A percentile compares a stretch with the other conserved stretches of the same genome.
Conservation (phyloP, 2,329 filamentous ascomycete species). For the Sporothrix pseudoabietina region DNA sequence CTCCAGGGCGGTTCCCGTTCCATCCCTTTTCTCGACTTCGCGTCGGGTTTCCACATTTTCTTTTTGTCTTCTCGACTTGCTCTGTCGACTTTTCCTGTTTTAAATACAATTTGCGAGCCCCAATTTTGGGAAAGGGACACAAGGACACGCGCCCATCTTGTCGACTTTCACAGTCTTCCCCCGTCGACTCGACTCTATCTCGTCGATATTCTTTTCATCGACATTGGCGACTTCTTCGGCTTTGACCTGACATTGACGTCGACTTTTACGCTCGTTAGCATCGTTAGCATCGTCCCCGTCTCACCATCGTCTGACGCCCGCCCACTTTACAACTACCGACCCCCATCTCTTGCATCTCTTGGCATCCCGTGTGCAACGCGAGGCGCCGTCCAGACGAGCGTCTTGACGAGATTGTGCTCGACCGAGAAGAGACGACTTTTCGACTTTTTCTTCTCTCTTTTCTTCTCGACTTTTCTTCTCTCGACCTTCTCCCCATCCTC, state of each 20-base stretch:
- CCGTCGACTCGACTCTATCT: neutral
- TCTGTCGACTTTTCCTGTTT: neutral
- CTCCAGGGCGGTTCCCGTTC: neutral
- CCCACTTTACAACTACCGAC: neutral
- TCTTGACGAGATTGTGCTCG: neutral
- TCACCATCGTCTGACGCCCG: neutral
- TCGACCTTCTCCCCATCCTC: neutral
- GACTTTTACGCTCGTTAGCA: neutral
- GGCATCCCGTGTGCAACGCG: slow-evolving; percentile 5
- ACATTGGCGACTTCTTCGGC: neutral
- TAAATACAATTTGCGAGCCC: neutral
- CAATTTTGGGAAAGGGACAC: neutral
- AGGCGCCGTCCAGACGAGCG: slow-evolving; percentile 15
- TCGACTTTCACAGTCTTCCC: neutral
- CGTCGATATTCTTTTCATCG: neutral
- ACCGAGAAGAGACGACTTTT: too few species aligned
- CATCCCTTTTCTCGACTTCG: slow-evolving; percentile 15
- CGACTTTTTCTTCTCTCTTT: too few species aligned
- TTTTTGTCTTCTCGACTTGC: neutral
- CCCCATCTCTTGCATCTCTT: neutral
- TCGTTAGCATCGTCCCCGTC: neutral
- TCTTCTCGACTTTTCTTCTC: neutral
- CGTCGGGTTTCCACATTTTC: neutral
- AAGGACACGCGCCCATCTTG: neutral
- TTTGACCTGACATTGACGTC: neutral